Base-by-base conservation (phyloP, 208 protist genomes). In the Vickermania spadyakhi region DNA sequence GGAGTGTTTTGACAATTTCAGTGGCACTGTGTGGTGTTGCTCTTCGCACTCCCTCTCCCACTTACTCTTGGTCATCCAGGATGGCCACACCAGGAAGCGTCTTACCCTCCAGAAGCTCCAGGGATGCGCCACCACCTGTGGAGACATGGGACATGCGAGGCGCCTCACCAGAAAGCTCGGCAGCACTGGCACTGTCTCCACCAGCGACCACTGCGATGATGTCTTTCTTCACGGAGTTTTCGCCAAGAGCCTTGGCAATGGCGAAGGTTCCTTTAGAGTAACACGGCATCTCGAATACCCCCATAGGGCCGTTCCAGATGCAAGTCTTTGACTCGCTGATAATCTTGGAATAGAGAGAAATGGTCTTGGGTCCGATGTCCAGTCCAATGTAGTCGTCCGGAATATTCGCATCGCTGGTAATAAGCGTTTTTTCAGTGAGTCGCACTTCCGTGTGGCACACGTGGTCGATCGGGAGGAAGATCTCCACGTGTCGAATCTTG, bases 21-120 rank as follows among this genome's bases (percentile, higher is more conserved):
- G n/a, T n/a, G n/a, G n/a, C n/a, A n/a, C n/a, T n/a, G n/a, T n/a
- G n/a, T n/a, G n/a, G n/a, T n/a, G n/a, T n/a, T n/a, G n/a, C n/a
- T n/a, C n/a, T n/a, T n/a, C n/a, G n/a, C n/a, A n/a, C n/a, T n/a
- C n/a, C n/a, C n/a, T n/a, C n/a, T n/a, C 21, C 13, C 25, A 5
- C 25, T 18, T 7, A 18, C 63, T 86, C 68, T 61, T 84, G 81
- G 62, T 92, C 73, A 52, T 86, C 79, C n/a, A 98, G 79, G 26
- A 76, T 77, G 4, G 73, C 75, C 25, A 98, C 79, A 52, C 89
- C 96, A 21, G 94, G 96, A 2, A 98, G 74, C 26, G 76, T 71
- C 56, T 93, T 89, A 23, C 98, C 98, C 73, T 99, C 98, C 3
- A 99, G 88, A 25, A 99, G 86, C 79, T 99, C 98, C 28, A 99